Conservation (phyloP, 495 filamentous ascomycete genomes). For the Penicillium chermesinum region DNA sequence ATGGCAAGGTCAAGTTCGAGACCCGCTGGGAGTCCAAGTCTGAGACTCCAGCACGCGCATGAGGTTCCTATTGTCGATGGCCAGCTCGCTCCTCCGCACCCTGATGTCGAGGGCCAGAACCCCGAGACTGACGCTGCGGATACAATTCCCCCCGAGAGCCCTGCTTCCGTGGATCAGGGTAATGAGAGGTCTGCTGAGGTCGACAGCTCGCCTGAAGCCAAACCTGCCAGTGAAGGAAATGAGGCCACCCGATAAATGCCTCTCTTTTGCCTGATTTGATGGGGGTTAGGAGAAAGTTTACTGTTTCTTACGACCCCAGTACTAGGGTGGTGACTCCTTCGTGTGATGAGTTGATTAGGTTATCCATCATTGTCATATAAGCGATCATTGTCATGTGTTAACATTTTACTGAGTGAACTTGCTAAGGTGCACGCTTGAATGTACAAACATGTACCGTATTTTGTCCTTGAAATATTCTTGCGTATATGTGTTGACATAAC, state of each 20-base stretch:
- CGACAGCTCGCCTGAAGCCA: slow-evolving; percentile 50
- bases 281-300: slow-evolving; percentile 9
- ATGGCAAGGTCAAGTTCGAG: slow-evolving; percentile 88
- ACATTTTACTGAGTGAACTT: not conserved
- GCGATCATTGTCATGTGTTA: slow-evolving; percentile 2
- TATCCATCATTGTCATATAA: slow-evolving; percentile 9
- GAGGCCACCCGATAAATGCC: slow-evolving; percentile 49
- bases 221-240: slow-evolving; percentile 72
- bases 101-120: slow-evolving; percentile 71
- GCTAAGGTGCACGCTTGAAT: not conserved
- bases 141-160: slow-evolving; percentile 35
- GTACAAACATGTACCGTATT: too few relatives aligned
- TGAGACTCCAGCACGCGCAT: slow-evolving; percentile 42
- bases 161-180: slow-evolving; percentile 48
- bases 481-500: too few relatives aligned
- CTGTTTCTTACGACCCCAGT: slow-evolving; percentile 25
- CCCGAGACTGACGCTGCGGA: slow-evolving; percentile 54
- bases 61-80: slow-evolving; percentile 63
- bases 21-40: slow-evolving; percentile 91
- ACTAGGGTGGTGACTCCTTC: slow-evolving; percentile 12
- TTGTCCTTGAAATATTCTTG: too few relatives aligned
- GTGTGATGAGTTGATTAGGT: slow-evolving; percentile 3
- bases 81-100: slow-evolving; percentile 70
- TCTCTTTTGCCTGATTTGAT: slow-evolving; percentile 11
- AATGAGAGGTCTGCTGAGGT: slow-evolving; percentile 59